Percentiles rank a stretch among this genome's conserved stretches.
Evolutionary conservation across 805 yeast species (phyloP).

Genomic region (Metschnikowia cubensis): DNA sequence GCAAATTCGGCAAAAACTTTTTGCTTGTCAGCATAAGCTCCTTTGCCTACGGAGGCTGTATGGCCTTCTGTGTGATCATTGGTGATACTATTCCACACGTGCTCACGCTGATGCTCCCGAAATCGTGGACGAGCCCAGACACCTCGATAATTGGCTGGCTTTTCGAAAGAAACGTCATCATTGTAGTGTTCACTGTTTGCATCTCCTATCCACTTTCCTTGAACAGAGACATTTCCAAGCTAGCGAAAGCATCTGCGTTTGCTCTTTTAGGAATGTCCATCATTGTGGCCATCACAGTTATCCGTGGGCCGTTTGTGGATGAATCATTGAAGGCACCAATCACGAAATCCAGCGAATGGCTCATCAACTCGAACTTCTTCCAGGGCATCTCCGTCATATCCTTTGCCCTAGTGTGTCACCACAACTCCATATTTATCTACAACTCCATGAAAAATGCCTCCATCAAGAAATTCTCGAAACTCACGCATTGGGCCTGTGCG

Average conservation of each 20-base stretch:
- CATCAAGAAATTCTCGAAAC: conserved; percentile 62
- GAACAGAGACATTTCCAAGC: conserved; percentile 72
- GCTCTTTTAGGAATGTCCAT: conserved; percentile 82
- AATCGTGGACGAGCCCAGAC: conserved; percentile 27
- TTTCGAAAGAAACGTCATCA: conserved; percentile 65
- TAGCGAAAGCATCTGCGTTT: conserved; percentile 83
- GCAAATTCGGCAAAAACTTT: conserved; percentile 61
- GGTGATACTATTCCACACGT: conserved; percentile 96
- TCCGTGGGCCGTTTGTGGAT: conserved; percentile 65
- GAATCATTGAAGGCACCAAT: conserved; percentile 46
- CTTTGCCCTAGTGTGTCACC: conserved; percentile 94
- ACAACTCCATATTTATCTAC: conserved; percentile 85
- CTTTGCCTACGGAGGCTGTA: conserved; percentile 91
- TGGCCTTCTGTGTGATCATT: conserved; percentile 90
- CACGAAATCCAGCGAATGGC: conserved; percentile 36
- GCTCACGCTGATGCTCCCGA: conserved; percentile 58
- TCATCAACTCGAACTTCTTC: conserved; percentile 61
- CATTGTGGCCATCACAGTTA: conserved; percentile 68
- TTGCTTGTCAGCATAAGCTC: conserved; percentile 75
- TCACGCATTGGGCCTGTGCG: conserved; percentile 81
- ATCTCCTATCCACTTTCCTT: conserved; percentile 82
- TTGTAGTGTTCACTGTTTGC: conserved; percentile 61
- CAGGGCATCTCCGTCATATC: conserved; percentile 94
- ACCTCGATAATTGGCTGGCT: conserved; percentile 43
- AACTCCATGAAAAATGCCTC: conserved; percentile 78